phyloP scores from a whole-genome alignment of 73 alveolate genomes.

The Durusdinium trenchii region DNA sequence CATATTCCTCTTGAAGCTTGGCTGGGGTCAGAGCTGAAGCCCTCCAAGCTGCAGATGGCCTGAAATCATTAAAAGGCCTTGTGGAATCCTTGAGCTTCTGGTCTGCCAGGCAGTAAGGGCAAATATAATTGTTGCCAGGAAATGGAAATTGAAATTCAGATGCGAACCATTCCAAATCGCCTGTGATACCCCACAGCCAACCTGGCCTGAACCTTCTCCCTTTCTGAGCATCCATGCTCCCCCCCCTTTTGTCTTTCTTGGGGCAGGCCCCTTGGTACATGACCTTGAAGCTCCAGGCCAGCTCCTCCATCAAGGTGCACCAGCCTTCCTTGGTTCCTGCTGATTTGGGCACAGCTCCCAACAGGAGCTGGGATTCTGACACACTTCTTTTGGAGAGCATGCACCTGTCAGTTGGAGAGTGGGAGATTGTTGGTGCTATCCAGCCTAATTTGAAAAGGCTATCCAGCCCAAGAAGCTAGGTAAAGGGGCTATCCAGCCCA shows the following conservation, averaged over 20 bases:
- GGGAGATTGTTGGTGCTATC: too few species aligned
- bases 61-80: background rate
- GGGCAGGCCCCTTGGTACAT: background rate
- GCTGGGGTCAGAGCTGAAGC: background rate
- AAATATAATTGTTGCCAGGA: background rate
- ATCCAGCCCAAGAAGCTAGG: constrained; percentile 5
- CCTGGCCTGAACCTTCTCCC: background rate
- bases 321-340: background rate
- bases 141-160: background rate
- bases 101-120: background rate
- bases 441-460: background rate
- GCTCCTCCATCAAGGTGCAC: background rate
- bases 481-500: background rate
- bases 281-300: constrained; percentile 11
- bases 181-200: background rate
- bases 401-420: too few species aligned
- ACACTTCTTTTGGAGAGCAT: background rate
- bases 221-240: background rate
- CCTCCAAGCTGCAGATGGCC: too few species aligned
- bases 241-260: background rate
- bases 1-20: background rate
- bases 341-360: background rate
- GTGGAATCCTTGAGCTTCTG: background rate
- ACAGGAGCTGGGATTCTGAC: background rate
- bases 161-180: background rate